Evolutionary conservation across 2,329 filamentous ascomycete genomes (phyloP), one percentile per base, ranked within the genome.

Genomic region (Pseudogymnoascus sp.): DNA sequence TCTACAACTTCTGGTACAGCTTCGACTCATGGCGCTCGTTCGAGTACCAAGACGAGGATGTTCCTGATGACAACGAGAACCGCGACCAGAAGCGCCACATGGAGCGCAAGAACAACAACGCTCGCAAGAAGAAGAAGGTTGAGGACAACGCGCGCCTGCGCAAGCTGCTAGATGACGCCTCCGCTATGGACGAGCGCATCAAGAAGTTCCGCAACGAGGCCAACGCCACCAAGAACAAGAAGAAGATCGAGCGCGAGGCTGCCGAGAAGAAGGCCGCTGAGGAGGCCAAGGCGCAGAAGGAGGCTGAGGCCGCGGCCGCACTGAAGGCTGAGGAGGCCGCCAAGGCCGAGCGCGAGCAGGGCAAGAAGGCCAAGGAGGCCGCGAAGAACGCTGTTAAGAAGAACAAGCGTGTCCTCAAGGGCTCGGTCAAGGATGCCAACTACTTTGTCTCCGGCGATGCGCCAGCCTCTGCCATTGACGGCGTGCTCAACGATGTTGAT

Each of bases 1-100:
- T 99, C 78, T 99, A 99, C 85, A 96, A 99, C 84, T 99, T 98
- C 83, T 99, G 90, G 89, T 99, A 98, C 84, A 96, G 93, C 84
- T 96, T 99, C 72, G 95, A 99, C 83, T 95, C 89, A 77, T 99
- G 95, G 95, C 85, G 95, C 66, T 88, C 90, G 2, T 99, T 99
- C 73, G 95, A 99, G 80, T 99, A 99, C 78, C 89, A 96, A 65
- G 95, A 99, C 74, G 95, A 99, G 82, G 95, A 99, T 75, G 93
- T 99, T 31, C 95, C 95, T 41, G 95, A 99, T 73, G 95, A 99
- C 82, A 96, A 95, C 77, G 95, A 98, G 81, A 96, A 93, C 82
- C 93, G 95, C 76, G 93, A 98, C 80, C 95, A 99, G 83, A 98
- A 97, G 83, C 91, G 95, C 64, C 93, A 99, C 78, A 88, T 95